Conservation (phyloP, 306 rosid genomes). For the Lathyrus oleraceus region DNA sequence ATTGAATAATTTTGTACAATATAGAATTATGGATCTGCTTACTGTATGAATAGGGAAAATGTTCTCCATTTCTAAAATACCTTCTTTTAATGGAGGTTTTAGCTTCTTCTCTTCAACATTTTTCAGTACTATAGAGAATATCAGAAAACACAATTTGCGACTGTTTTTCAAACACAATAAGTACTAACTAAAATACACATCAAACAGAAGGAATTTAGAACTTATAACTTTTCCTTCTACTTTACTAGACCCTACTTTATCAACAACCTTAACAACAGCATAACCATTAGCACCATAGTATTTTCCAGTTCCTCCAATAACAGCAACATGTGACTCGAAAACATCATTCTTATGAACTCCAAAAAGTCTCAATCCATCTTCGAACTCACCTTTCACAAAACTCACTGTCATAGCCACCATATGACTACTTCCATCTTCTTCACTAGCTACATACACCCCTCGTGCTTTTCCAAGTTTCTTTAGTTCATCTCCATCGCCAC, state of each 20-base stretch:
- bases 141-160: conserved; percentile 8
- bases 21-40: conserved; percentile 10
- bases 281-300: conserved; percentile 75
- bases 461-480: conserved; percentile 56
- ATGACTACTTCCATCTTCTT: conserved; percentile 60
- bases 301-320: conserved; percentile 84
- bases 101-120: not conserved
- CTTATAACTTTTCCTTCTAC: conserved; percentile 38
- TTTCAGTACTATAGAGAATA: not conserved
- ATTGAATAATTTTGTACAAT: conserved; percentile 18
- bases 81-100: conserved; percentile 1
- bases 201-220: conserved; percentile 54
- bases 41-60: conserved; percentile 17
- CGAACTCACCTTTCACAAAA: conserved; percentile 38
- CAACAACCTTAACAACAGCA: conserved; percentile 64
- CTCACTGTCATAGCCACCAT: conserved; percentile 64
- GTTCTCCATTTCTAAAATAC: not conserved
- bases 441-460: conserved; percentile 66
- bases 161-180: not conserved
- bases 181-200: conserved; percentile 63
- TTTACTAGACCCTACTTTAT: conserved; percentile 36
- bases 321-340: conserved; percentile 71
- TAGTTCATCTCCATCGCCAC: conserved; percentile 18
- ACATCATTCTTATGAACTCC: conserved; percentile 59
- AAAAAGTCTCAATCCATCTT: conserved; percentile 61